Conservation (phyloP, 2,329 filamentous ascomycete genomes). For the Fusarium penzigii region DNA sequence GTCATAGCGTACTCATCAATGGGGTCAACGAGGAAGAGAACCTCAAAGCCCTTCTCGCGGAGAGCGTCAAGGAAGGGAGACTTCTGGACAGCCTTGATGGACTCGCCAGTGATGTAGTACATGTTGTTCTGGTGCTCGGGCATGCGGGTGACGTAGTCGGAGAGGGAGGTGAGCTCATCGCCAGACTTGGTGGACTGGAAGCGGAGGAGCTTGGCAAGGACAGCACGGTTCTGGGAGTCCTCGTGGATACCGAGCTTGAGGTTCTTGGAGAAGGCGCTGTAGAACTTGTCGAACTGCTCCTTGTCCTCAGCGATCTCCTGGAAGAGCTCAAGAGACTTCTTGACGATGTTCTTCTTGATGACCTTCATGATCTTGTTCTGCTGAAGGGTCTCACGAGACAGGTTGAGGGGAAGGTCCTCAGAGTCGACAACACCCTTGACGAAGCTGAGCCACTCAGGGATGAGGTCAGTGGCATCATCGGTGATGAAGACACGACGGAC, state of each 20-base stretch:
- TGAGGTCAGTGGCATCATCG: slow-evolving; percentile 97
- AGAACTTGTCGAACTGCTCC: slow-evolving; percentile 99
- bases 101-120: slow-evolving; percentile 99
- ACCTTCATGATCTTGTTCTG: slow-evolving; percentile 99
- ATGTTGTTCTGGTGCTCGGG: slow-evolving; percentile 99
- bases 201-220: slow-evolving; percentile 96
- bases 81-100: slow-evolving; percentile 95
- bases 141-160: slow-evolving; percentile 99
- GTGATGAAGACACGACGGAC: slow-evolving; percentile 99
- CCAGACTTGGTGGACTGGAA: slow-evolving; percentile 99
- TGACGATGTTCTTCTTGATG: slow-evolving; percentile 99
- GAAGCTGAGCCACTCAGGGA: slow-evolving; percentile 99
- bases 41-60: slow-evolving; percentile 99
- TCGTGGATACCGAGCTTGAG: slow-evolving; percentile 99
- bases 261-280: slow-evolving; percentile 99
- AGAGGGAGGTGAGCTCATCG: slow-evolving; percentile 90
- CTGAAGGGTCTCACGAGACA: slow-evolving; percentile 99
- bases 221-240: slow-evolving; percentile 93
- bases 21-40: slow-evolving; percentile 98
- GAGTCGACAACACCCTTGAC: slow-evolving; percentile 99
- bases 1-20: slow-evolving; percentile 99
- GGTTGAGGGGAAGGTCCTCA: slow-evolving; percentile 97
- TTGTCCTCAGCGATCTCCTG: slow-evolving; percentile 98
- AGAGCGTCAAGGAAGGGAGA: slow-evolving; percentile 98
- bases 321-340: slow-evolving; percentile 99